Percentiles rank a stretch among this genome's conserved stretches.
Evolutionary conservation across 2,329 filamentous ascomycete genomes (phyloP).

Genomic region (Xylaria sp.): DNA sequence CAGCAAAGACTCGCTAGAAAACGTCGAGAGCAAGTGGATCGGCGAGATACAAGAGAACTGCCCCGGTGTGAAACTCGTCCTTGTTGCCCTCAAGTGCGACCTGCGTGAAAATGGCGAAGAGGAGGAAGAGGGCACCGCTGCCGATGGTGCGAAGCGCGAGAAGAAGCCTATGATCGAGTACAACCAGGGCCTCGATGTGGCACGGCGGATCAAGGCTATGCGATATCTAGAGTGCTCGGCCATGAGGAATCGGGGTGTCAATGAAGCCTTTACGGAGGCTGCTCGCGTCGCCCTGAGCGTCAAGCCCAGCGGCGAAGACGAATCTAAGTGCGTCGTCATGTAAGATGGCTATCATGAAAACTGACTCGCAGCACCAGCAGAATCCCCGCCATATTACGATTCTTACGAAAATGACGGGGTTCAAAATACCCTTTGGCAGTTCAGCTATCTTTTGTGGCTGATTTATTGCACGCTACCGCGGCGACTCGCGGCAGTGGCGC

Average conservation of each 20-base stretch:
- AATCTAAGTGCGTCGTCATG: conserved; percentile 66
- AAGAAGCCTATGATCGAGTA: conserved; percentile 83
- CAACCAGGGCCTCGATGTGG: conserved; percentile 88
- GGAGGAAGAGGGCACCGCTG: conserved; percentile 62
- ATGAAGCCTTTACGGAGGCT: conserved; percentile 98
- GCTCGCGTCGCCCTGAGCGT: conserved; percentile 87
- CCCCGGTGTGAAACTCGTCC: conserved; percentile 89
- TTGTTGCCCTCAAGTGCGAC: conserved; percentile 97
- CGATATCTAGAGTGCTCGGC: conserved; percentile 98
- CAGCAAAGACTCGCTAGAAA: conserved; percentile 94
- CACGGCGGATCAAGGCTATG: conserved; percentile 87
- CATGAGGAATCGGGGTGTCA: conserved; percentile 96
- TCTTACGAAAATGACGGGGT: neutral
- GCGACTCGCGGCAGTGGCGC: neutral
- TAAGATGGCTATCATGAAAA: conserved; percentile 40
- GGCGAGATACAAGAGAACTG: conserved; percentile 98
- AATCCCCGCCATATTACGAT: neutral
- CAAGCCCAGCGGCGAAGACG: conserved; percentile 65
- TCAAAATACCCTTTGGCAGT: neutral
- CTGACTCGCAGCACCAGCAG: neutral
- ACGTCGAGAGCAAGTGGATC: conserved; percentile 98
- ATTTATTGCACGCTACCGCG: neutral
- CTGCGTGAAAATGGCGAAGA: conserved; percentile 78
- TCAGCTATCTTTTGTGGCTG: neutral
- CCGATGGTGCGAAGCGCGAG: conserved; percentile 52